Evolutionary conservation across 1,284 basidiomycete species (phyloP).

Genomic region (Austropuccinia psidii): DNA sequence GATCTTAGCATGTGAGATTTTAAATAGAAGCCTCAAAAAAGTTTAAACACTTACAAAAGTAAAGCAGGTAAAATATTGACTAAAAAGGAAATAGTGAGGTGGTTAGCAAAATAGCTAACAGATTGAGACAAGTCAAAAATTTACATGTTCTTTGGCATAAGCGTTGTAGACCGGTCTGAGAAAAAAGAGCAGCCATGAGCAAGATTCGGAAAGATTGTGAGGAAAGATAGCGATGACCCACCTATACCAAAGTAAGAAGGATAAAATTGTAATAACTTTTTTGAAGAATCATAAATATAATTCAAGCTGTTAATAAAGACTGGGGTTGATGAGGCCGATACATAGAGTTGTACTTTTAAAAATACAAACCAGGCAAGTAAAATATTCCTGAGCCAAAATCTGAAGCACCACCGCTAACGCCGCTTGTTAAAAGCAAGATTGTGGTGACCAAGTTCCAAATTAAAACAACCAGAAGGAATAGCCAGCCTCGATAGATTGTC

Average conservation of each 20-base stretch:
- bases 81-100: not conserved
- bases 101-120: not conserved
- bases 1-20: too few relatives aligned
- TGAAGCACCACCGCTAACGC: constrained; percentile 65
- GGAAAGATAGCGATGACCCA: not conserved
- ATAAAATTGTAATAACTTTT: constrained; percentile 67
- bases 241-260: constrained; percentile 80
- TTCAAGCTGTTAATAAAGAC: too few relatives aligned
- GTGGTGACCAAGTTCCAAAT: constrained; percentile 84
- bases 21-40: too few relatives aligned
- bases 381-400: constrained; percentile 59
- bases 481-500: constrained; percentile 52
- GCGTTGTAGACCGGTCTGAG: constrained; percentile 35
- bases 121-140: not conserved
- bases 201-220: not conserved
- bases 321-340: too few relatives aligned
- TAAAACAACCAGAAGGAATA: constrained; percentile 58
- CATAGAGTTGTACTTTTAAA: not conserved
- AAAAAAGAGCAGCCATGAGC: not conserved
- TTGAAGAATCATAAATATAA: constrained; percentile 63
- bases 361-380: constrained; percentile 48
- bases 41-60: constrained; percentile 22
- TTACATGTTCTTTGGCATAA: constrained; percentile 33
- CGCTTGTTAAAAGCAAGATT: constrained; percentile 72
- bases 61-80: constrained; percentile 34